Percentiles rank a stretch among this genome's conserved stretches.
These are phyloP conservation scores for Rhynchospora tenuis DNA, from an alignment of 176 grass and related monocot species.

Conservation along the genomic window DNA sequence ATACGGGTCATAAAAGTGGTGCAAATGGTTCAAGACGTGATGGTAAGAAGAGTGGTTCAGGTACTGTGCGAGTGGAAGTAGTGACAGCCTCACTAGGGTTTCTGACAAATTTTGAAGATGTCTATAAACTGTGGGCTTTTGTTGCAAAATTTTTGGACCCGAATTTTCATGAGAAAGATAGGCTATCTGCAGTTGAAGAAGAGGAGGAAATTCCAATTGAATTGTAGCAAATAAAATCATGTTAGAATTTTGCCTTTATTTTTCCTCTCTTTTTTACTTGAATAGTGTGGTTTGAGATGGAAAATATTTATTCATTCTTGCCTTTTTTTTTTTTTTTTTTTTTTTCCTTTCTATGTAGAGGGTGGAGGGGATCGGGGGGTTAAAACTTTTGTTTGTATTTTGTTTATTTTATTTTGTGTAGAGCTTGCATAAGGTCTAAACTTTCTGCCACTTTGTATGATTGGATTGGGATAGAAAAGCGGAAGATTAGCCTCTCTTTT, in stretches of 20 bases:
- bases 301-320: conserved; percentile 87
- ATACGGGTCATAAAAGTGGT: conserved; percentile 58
- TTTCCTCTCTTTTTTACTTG: conserved; percentile 25
- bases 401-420: conserved; percentile 46
- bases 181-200: conserved; percentile 72
- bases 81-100: conserved; percentile 94
- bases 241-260: conserved; percentile 34
- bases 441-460: conserved; percentile 3
- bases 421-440: conserved; percentile 53
- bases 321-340: conserved; percentile 29
- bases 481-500: background rate
- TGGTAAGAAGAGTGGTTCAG: conserved; percentile 57
- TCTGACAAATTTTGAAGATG: conserved; percentile 96
- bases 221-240: conserved; percentile 23
- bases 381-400: conserved; percentile 36
- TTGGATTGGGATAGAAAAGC: conserved; percentile 11
- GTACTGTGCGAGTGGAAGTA: conserved; percentile 58
- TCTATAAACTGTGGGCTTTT: conserved; percentile 91
- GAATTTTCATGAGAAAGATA: conserved; percentile 64
- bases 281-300: conserved; percentile 29
- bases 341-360: too few species aligned
- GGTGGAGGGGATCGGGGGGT: background rate
- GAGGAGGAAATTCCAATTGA: conserved; percentile 26
- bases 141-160: conserved; percentile 84
- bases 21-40: conserved; percentile 47